Base-by-base conservation (phyloP, 2,329 filamentous ascomycete species). In the Phyllosticta citribraziliensis region DNA sequence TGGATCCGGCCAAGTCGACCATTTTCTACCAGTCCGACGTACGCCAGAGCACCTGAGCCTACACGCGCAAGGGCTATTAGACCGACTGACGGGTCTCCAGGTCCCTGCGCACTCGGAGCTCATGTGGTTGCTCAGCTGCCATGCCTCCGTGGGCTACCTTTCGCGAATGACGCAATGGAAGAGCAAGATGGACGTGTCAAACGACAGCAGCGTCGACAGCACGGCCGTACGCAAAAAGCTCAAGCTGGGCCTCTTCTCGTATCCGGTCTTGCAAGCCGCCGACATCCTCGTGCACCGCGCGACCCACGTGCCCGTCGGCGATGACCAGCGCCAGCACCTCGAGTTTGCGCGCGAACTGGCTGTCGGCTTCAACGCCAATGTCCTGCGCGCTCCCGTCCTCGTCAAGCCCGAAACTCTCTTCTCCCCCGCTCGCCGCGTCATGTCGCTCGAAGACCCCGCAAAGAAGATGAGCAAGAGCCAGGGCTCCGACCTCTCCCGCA, bases 111-210 rank as follows among this genome's bases (percentile, higher is more conserved):
- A 97, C 75, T 79, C 88, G 3, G 92, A 97, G 74, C 81, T 99
- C 65, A 96, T 96, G 89, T 99, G 94, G 94, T 91, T 97, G 70
- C 77, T 99, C 64, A 93, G 90, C 70, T 97, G 92, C 66, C 88
- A 89, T 58, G 89, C 94, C 24, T 93, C 89, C 5, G 91, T 94
- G 74, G 94, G 94, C 50, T 96, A 96, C 75, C 78, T 99, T n/a
- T 88, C 88, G 10, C 82, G 94, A n/a, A 99, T 99, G 94, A 97
- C 94, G 27, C 94, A 97, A 74, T 99, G 94, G 92, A 99, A 99
- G 85, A 91, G 90, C 70, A 65, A 70, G 50, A n/a, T 57, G 30
- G 30, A 4, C 14, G n/a, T 82, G 10, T 79, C 86, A 20, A 78
- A 84, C 62, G 78, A 82, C 2, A 81, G 79, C 8, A 74, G 83